These are phyloP conservation scores for Amaranthus tricolor DNA, from an alignment of 179 eudicot genomes.

Conservation along the genomic window DNA sequence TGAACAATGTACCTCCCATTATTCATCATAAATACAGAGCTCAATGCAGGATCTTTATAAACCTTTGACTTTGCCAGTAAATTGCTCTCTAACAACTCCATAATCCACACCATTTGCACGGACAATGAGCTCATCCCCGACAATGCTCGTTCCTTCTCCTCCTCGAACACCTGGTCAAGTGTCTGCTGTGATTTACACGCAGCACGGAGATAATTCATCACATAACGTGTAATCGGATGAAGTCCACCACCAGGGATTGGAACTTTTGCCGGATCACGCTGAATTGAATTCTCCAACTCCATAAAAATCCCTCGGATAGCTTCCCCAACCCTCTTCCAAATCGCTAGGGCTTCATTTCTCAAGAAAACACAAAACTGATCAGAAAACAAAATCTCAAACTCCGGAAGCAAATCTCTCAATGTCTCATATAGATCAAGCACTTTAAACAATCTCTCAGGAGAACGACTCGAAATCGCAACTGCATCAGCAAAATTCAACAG, in stretches of 20 bases:
- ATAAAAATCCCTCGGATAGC: slow-evolving; percentile 75
- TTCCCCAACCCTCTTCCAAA: slow-evolving; percentile 83
- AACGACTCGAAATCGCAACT: slow-evolving; percentile 65
- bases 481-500: slow-evolving; percentile 80
- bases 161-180: slow-evolving; percentile 76
- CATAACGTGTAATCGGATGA: slow-evolving; percentile 88
- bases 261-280: slow-evolving; percentile 77
- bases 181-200: slow-evolving; percentile 73
- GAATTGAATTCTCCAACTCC: slow-evolving; percentile 84
- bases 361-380: slow-evolving; percentile 66
- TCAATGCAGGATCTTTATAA: slow-evolving; percentile 63
- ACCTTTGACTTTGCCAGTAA: slow-evolving; percentile 74
- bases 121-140: slow-evolving; percentile 47
- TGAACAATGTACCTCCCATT: slow-evolving; percentile 83
- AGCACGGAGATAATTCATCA: slow-evolving; percentile 79
- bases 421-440: slow-evolving; percentile 83
- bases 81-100: slow-evolving; percentile 90
- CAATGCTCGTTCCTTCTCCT: slow-evolving; percentile 33
- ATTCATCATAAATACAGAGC: slow-evolving; percentile 86
- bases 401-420: slow-evolving; percentile 73
- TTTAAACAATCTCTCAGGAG: slow-evolving; percentile 83
- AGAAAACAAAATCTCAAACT: slow-evolving; percentile 66
- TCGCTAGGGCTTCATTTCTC: slow-evolving; percentile 63
- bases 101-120: slow-evolving; percentile 76
- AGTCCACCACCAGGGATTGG: slow-evolving; percentile 83